phyloP scores from a whole-genome alignment of 78 protist genomes.

The Guillardia theta region DNA sequence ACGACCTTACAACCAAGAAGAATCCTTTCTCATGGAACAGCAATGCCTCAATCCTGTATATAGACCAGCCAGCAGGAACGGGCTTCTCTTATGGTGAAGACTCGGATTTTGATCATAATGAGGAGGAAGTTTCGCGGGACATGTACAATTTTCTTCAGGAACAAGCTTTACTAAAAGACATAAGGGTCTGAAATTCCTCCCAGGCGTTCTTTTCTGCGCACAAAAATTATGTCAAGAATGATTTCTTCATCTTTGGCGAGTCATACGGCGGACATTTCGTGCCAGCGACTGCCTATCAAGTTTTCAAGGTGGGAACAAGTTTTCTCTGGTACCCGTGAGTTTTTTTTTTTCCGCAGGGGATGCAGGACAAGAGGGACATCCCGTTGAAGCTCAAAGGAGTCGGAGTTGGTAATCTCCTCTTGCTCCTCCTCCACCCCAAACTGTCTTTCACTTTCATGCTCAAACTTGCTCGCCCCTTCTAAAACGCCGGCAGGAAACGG shows the following conservation, averaged over 20 bases:
- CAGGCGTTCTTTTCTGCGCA: not conserved
- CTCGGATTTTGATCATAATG: slow-evolving; percentile 32
- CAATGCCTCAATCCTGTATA: slow-evolving; percentile 9
- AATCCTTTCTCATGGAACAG: slow-evolving; percentile 21
- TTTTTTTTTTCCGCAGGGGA: not conserved
- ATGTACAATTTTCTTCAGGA: slow-evolving; percentile 64
- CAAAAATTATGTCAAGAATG: not conserved
- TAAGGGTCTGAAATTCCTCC: not conserved
- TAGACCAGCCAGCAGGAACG: slow-evolving; percentile 65
- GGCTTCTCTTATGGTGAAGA: slow-evolving; percentile 63
- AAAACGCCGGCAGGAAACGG: slow-evolving; percentile 74
- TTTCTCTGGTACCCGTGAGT: not conserved
- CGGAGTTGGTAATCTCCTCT: too few relatives aligned
- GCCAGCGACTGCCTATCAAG: slow-evolving; percentile 57
- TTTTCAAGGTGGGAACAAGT: not conserved
- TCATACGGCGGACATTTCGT: slow-evolving; percentile 78
- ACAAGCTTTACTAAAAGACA: not conserved
- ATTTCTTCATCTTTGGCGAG: slow-evolving; percentile 68
- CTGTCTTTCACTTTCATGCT: too few relatives aligned
- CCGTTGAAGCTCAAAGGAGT: too few relatives aligned
- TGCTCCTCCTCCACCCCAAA: too few relatives aligned
- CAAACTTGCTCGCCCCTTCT: too few relatives aligned
- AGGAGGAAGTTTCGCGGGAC: slow-evolving; percentile 54
- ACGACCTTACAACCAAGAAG: not conserved
- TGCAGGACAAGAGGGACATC: slow-evolving; percentile 48